Conservation (phyloP, 192 early-diverging fungal species). For the Gonapodya prolifera region DNA sequence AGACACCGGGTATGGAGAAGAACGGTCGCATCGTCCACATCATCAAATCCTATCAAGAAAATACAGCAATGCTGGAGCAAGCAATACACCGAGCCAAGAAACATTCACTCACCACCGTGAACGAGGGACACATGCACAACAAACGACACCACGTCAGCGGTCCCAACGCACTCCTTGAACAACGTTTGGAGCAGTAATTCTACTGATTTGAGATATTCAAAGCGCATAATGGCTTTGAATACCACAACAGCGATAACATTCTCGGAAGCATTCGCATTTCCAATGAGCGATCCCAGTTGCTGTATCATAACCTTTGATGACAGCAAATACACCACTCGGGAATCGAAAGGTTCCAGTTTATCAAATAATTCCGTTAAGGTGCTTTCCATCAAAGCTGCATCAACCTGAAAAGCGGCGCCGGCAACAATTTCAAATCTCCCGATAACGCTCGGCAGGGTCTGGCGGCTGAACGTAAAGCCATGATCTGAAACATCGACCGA, state of each 20-base stretch:
- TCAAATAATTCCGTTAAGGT: too few species aligned
- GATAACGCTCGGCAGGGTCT: neutral
- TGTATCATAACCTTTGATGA: too few species aligned
- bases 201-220: neutral
- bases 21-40: too few species aligned
- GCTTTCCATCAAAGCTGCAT: neutral
- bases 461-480: neutral
- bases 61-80: too few species aligned
- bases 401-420: neutral
- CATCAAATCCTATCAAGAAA: too few species aligned
- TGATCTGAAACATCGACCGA: neutral
- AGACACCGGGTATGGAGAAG: neutral
- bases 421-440: neutral
- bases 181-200: neutral
- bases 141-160: neutral
- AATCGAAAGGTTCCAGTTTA: too few species aligned
- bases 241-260: neutral
- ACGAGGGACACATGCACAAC: neutral
- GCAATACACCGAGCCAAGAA: too few species aligned
- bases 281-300: too few species aligned
- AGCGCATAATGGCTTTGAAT: neutral
- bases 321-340: too few species aligned
- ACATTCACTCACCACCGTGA: neutral
- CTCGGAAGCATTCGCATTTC: too few species aligned
- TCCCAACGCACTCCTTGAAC: neutral